Evolutionary conservation across 2,329 filamentous ascomycete species (phyloP).

Genomic region (Aspergillus pseudonomiae): DNA sequence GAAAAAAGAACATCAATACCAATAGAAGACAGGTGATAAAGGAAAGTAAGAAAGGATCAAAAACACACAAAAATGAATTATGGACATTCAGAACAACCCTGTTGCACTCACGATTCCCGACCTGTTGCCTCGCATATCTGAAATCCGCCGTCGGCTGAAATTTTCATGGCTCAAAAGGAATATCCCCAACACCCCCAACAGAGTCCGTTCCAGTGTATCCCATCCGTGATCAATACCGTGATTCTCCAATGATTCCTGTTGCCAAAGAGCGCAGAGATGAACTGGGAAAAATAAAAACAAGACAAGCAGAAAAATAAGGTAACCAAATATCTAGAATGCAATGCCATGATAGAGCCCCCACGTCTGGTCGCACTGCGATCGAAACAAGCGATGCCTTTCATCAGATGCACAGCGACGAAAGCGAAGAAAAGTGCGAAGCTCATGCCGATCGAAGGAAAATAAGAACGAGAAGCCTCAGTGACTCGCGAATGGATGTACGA

Average conservation of each 20-base stretch:
- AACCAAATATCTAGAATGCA: conserved; percentile 31
- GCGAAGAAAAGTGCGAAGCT: conserved; percentile 14
- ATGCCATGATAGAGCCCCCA: conserved; percentile 24
- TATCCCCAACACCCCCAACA: conserved; percentile 44
- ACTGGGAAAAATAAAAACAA: conserved; percentile 20
- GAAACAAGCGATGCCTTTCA: conserved; percentile 10
- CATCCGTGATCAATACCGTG: conserved; percentile 43
- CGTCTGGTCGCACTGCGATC: conserved; percentile 17
- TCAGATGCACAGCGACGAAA: conserved; percentile 4
- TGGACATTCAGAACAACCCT: conserved; percentile 36
- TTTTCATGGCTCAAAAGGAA: conserved; percentile 39
- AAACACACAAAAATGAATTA: conserved; percentile 25
- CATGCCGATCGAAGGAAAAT: conserved; percentile 15
- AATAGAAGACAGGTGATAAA: conserved; percentile 13
- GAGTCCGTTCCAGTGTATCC: conserved; percentile 43
- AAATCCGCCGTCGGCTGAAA: conserved; percentile 28
- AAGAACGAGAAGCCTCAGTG: conserved; percentile 8
- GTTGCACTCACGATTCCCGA: conserved; percentile 36
- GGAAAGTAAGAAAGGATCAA: conserved; percentile 9
- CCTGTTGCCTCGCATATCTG: conserved; percentile 28
- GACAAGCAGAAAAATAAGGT: conserved; percentile 22
- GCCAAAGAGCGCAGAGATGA: conserved; percentile 38
- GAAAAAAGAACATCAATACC: conserved; percentile 6
- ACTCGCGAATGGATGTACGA: conserved; percentile 20
- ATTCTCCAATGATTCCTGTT: conserved; percentile 43